These are phyloP conservation scores for Peronospora farinosa DNA, from an alignment of 352 stramenopile genomes.

Conservation along the genomic window DNA sequence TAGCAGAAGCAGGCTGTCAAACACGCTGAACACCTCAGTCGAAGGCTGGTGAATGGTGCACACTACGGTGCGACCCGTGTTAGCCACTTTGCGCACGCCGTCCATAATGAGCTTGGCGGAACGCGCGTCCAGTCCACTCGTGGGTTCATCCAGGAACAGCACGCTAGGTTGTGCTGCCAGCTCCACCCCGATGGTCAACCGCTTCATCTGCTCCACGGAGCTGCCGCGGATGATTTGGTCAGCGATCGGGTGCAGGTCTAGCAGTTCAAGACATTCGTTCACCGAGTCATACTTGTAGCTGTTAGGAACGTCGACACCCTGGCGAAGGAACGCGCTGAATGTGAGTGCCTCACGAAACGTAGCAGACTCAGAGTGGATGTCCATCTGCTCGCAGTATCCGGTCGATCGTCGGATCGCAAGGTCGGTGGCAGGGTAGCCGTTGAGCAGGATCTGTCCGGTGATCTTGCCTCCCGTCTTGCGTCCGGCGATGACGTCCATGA, in stretches of 20 bases:
- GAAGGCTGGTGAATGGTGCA: too few species aligned
- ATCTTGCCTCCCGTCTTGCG: too few species aligned
- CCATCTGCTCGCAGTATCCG: slow-evolving; percentile 77
- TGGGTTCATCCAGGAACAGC: slow-evolving; percentile 64
- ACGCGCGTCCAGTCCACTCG: slow-evolving; percentile 78
- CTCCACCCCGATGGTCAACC: slow-evolving; percentile 32
- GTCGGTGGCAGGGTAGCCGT: too few species aligned
- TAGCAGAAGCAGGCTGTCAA: too few species aligned
- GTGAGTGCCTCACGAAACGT: too few species aligned
- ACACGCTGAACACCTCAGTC: too few species aligned
- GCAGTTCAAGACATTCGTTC: slow-evolving; percentile 21
- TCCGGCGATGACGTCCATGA: too few species aligned
- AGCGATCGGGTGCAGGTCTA: slow-evolving; percentile 20
- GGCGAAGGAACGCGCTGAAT: background rate
- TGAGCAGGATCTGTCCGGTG: too few species aligned
- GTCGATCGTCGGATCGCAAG: slow-evolving; percentile 5
- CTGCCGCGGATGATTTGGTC: slow-evolving; percentile 35
- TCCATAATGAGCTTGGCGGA: slow-evolving; percentile 86
- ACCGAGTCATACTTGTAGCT: slow-evolving; percentile 25
- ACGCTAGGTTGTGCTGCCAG: slow-evolving; percentile 22
- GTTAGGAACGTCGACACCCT: slow-evolving; percentile 29
- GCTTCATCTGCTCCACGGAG: slow-evolving; percentile 26
- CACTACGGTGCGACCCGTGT: slow-evolving; percentile 47
- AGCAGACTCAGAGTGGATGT: slow-evolving; percentile 52
- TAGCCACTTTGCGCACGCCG: slow-evolving; percentile 79